phyloP scores from a whole-genome alignment of 73 alveolate genomes.

The Paramecium biaurelia region DNA sequence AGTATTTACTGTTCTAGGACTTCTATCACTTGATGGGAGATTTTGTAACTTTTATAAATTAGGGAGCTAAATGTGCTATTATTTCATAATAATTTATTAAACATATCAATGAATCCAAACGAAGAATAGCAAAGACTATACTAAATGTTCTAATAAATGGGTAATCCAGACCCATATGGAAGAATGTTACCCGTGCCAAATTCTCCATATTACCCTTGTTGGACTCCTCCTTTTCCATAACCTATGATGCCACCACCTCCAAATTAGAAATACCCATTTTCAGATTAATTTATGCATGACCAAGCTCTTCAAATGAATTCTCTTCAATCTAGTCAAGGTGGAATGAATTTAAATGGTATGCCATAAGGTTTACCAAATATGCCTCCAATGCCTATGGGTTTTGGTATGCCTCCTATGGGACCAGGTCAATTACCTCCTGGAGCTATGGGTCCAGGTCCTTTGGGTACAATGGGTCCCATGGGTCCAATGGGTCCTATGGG shows the following conservation, averaged over 20 bases:
- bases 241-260: slow-evolving; percentile 32
- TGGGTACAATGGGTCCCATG: not conserved
- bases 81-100: not conserved
- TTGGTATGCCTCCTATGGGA: slow-evolving; percentile 15
- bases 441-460: not conserved
- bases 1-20: not conserved
- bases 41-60: not conserved
- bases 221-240: slow-evolving; percentile 25
- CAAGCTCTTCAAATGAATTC: not conserved
- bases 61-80: not conserved
- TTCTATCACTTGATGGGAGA: not conserved
- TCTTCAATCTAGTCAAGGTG: not conserved
- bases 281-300: not conserved
- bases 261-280: not conserved
- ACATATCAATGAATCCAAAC: slow-evolving; percentile 24
- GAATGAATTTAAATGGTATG: not conserved
- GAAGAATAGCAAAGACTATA: slow-evolving; percentile 1
- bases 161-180: slow-evolving; percentile 8
- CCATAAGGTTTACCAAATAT: not conserved
- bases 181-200: slow-evolving; percentile 7
- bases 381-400: slow-evolving; percentile 12
- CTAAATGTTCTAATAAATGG: slow-evolving; percentile 15
- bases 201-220: not conserved
- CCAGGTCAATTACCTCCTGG: not conserved
- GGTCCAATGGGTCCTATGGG: not conserved